Conservation (phyloP, 2,329 filamentous ascomycete species). For the Dactylellina drechsleri region DNA sequence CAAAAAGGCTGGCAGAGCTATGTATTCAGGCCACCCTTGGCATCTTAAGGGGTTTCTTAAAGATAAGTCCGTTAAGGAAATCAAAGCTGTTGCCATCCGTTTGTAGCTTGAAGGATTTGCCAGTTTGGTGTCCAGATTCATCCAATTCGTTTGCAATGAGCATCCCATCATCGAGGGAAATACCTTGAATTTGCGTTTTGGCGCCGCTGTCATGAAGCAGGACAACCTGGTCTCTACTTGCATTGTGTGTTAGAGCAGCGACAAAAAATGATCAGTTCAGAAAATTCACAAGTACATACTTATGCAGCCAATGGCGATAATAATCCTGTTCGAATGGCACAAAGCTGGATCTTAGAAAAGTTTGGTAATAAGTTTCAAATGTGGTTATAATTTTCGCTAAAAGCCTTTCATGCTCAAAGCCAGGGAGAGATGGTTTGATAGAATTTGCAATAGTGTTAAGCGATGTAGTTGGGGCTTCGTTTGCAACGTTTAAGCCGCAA, state of each 20-base stretch:
- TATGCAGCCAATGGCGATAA: slow-evolving; percentile 87
- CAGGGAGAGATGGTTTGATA: slow-evolving; percentile 64
- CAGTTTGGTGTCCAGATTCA: slow-evolving; percentile 76
- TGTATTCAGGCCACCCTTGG: no score
- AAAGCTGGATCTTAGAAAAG: slow-evolving; percentile 81
- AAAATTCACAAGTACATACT: slow-evolving; percentile 64
- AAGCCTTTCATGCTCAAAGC: slow-evolving; percentile 80
- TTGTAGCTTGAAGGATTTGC: slow-evolving; percentile 83
- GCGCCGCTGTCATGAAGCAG: slow-evolving; percentile 82
- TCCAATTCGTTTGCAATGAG: slow-evolving; percentile 84
- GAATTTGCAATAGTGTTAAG: slow-evolving; percentile 70
- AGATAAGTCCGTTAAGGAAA: slow-evolving; percentile 89
- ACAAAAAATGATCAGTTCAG: neutral
- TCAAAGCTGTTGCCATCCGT: slow-evolving; percentile 99
- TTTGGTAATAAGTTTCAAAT: slow-evolving; percentile 79
- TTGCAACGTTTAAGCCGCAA: slow-evolving; percentile 81
- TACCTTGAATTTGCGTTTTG: slow-evolving; percentile 81
- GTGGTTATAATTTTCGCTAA: slow-evolving; percentile 81
- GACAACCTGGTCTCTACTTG: slow-evolving; percentile 66
- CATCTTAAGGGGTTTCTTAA: slow-evolving; percentile 68
- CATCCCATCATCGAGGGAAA: slow-evolving; percentile 91
- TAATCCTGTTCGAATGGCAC: slow-evolving; percentile 77
- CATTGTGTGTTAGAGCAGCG: slow-evolving; percentile 61
- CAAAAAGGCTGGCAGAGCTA: no score
- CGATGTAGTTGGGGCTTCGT: slow-evolving; percentile 85